Evolutionary conservation across 371 early-diverging fungal species (phyloP).

Genomic region (Apophysomyces elegans): DNA sequence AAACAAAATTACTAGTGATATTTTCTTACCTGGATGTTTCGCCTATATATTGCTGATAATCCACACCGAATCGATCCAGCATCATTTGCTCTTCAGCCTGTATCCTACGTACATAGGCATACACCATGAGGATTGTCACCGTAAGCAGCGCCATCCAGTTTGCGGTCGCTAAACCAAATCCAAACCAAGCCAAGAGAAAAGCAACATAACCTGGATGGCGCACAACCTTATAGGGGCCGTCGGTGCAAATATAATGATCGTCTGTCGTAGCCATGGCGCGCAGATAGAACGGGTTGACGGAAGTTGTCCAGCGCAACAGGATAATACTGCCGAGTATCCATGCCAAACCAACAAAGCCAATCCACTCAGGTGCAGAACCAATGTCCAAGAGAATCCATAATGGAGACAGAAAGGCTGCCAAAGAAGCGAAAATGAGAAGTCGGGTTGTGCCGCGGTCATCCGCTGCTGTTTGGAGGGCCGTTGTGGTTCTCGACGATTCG

Average conservation of each 20-base stretch:
- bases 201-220: conserved; percentile 49
- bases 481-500: conserved; percentile 50
- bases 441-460: conserved; percentile 39
- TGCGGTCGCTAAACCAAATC: conserved; percentile 35
- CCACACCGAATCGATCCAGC: conserved; percentile 46
- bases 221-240: conserved; percentile 42
- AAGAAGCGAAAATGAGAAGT: conserved; percentile 22
- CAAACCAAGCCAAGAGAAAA: conserved; percentile 44
- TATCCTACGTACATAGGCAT: conserved; percentile 35
- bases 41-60: conserved; percentile 48
- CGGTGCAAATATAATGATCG: conserved; percentile 48
- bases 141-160: conserved; percentile 33
- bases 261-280: conserved; percentile 43
- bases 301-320: conserved; percentile 37
- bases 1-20: not conserved
- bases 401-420: conserved; percentile 23
- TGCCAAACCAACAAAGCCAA: conserved; percentile 32
- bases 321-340: conserved; percentile 30
- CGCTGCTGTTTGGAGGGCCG: conserved; percentile 35
- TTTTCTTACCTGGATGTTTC: conserved; percentile 37
- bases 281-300: conserved; percentile 43
- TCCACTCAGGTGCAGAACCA: conserved; percentile 12
- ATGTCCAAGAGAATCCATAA: conserved; percentile 21
- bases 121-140: conserved; percentile 19
- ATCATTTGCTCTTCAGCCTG: conserved; percentile 47